A percentile compares a stretch with the other conserved stretches of the same genome.
Conservation (phyloP, 768 basidiomycete genomes). For the Pisolithus albus region DNA sequence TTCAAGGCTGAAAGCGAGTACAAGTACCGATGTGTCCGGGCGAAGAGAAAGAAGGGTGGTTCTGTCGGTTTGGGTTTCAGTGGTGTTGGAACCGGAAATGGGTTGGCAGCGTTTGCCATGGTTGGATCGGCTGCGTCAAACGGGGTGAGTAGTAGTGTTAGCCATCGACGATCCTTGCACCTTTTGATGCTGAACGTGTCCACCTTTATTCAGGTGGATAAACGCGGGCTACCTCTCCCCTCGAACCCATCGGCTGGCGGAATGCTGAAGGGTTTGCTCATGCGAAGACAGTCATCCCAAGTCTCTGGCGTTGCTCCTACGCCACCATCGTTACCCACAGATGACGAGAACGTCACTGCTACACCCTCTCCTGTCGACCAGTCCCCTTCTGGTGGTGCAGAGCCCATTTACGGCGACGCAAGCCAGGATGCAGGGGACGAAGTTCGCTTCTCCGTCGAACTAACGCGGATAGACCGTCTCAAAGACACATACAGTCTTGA, state of each 20-base stretch:
- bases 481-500: constrained; percentile 90
- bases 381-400: constrained; percentile 29
- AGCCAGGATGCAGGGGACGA: constrained; percentile 86
- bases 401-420: constrained; percentile 73
- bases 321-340: constrained; percentile 45
- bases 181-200: constrained; percentile 4
- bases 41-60: constrained; percentile 61
- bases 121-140: constrained; percentile 78
- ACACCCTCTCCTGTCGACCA: constrained; percentile 30
- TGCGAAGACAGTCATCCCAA: constrained; percentile 88
- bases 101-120: constrained; percentile 70
- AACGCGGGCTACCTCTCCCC: constrained; percentile 80
- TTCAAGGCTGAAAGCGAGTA: constrained; percentile 84
- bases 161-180: not conserved
- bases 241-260: constrained; percentile 66
- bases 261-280: constrained; percentile 82
- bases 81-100: constrained; percentile 31
- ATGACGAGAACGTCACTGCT: constrained; percentile 29
- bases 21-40: constrained; percentile 80
- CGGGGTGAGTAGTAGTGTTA: constrained; percentile 60
- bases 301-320: constrained; percentile 37
- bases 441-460: constrained; percentile 92
- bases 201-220: constrained; percentile 59
- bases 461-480: constrained; percentile 84
- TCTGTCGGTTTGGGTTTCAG: constrained; percentile 40